phyloP scores from a whole-genome alignment of 1,284 basidiomycete genomes.

The Calocybe gambosa region DNA sequence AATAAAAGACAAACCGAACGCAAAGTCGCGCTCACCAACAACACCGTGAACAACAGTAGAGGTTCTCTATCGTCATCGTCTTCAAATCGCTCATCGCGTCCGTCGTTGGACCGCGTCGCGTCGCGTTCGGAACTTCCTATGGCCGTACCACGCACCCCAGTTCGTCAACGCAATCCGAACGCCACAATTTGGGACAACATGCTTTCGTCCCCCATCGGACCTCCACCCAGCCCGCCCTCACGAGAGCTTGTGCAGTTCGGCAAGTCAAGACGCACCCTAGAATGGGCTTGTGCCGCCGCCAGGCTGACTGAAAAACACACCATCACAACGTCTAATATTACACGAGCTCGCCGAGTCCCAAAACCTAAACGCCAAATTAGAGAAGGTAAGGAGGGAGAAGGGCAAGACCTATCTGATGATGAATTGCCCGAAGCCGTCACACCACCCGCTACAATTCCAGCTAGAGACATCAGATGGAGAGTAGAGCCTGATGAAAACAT shows the following conservation, averaged over 20 bases:
- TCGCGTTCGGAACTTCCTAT: conserved; percentile 49
- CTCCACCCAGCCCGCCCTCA: conserved; percentile 43
- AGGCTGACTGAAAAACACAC: conserved; percentile 31
- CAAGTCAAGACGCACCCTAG: conserved; percentile 47
- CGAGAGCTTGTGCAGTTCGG: conserved; percentile 49
- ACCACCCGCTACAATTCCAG: conserved; percentile 30
- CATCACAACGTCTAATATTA: neutral
- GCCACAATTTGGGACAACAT: conserved; percentile 59
- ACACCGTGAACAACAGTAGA: conserved; percentile 19
- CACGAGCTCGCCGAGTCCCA: conserved; percentile 5
- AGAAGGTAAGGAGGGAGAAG: conserved; percentile 7
- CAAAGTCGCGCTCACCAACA: conserved; percentile 44
- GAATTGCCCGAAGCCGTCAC: conserved; percentile 34
- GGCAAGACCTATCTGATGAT: conserved; percentile 29
- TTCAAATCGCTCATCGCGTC: conserved; percentile 24
- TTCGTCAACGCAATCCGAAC: conserved; percentile 30
- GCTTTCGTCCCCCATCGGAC: conserved; percentile 59
- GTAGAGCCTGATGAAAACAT: conserved; percentile 14
- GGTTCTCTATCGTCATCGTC: conserved; percentile 18
- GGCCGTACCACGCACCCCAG: conserved; percentile 39
- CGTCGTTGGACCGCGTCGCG: conserved; percentile 56
- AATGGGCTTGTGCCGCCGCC: conserved; percentile 69
- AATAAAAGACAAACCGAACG: conserved; percentile 76
- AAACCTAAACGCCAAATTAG: neutral
- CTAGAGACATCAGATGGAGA: conserved; percentile 29